phyloP scores from a whole-genome alignment of 768 basidiomycete species.

The Tricholoma flavovirens region DNA sequence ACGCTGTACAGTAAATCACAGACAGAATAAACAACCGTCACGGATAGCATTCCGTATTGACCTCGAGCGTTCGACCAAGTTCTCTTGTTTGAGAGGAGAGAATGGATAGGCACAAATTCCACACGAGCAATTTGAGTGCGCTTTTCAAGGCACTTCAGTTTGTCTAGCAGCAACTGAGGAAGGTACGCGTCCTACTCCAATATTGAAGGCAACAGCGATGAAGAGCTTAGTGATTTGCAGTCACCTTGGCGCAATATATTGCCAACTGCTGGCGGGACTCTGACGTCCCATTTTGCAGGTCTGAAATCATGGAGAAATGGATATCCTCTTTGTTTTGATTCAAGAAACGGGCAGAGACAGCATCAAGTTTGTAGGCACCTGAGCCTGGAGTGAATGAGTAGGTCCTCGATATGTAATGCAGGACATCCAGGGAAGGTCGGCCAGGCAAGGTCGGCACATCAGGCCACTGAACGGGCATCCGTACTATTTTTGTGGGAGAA shows the following conservation, averaged over 20 bases:
- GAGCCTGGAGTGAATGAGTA: not conserved
- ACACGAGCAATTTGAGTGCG: not conserved
- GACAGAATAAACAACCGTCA: not conserved
- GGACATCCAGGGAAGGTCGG: slow-evolving; percentile 8
- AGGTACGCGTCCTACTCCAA: slow-evolving; percentile 12
- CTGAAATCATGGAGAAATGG: slow-evolving; percentile 8
- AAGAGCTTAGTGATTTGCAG: not conserved
- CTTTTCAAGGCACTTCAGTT: slow-evolving; percentile 6
- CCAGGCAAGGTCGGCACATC: not conserved
- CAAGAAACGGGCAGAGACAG: slow-evolving; percentile 6
- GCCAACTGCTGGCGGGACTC: slow-evolving; percentile 11
- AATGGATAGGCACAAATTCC: not conserved
- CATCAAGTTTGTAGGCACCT: slow-evolving; percentile 4
- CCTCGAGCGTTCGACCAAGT: not conserved
- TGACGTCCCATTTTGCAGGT: slow-evolving; percentile 8
- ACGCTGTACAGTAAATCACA: no score
- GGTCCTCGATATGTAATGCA: slow-evolving; percentile 7
- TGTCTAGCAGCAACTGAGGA: slow-evolving; percentile 8
- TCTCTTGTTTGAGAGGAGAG: not conserved
- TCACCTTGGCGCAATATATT: slow-evolving; percentile 16
- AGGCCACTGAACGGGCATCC: not conserved
- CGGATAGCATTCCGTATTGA: not conserved
- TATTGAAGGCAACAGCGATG: not conserved
- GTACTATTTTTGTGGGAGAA: not conserved
- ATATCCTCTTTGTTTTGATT: slow-evolving; percentile 16